Evolutionary conservation across 208 protist species (phyloP).

Genomic region (Naegleria fowleri): DNA sequence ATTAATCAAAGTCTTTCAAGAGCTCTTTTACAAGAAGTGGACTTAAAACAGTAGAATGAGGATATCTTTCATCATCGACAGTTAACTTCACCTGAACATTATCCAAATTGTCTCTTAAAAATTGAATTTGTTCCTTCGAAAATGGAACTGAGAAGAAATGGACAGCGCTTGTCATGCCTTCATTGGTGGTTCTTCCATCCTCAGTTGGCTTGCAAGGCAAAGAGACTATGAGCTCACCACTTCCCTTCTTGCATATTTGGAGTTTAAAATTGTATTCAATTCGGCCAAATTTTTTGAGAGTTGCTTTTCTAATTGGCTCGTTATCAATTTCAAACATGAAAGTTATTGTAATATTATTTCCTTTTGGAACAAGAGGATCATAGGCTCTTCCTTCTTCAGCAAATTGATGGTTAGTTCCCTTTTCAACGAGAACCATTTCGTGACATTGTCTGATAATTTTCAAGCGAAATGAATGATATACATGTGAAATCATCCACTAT

Average conservation of each 20-base stretch:
- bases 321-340: slow-evolving; percentile 22
- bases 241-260: background rate
- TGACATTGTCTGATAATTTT: background rate
- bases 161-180: background rate
- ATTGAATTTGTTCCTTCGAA: background rate
- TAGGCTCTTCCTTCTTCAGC: background rate
- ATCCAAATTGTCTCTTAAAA: background rate
- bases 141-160: background rate
- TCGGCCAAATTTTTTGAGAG: background rate
- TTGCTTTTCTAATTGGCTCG: background rate
- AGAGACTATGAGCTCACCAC: background rate
- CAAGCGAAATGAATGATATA: too few relatives aligned
- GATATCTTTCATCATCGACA: background rate
- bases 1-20: background rate
- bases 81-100: background rate
- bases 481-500: too few relatives aligned
- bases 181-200: background rate
- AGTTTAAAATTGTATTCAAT: slow-evolving; percentile 2
- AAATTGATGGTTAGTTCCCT: background rate
- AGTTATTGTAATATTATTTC: background rate
- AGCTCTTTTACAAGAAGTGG: background rate
- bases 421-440: background rate
- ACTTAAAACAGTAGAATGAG: background rate
- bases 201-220: background rate
- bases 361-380: slow-evolving; percentile 13